Evolutionary conservation across 1,284 basidiomycete genomes (phyloP).

Genomic region (Leucoagaricus sp.): DNA sequence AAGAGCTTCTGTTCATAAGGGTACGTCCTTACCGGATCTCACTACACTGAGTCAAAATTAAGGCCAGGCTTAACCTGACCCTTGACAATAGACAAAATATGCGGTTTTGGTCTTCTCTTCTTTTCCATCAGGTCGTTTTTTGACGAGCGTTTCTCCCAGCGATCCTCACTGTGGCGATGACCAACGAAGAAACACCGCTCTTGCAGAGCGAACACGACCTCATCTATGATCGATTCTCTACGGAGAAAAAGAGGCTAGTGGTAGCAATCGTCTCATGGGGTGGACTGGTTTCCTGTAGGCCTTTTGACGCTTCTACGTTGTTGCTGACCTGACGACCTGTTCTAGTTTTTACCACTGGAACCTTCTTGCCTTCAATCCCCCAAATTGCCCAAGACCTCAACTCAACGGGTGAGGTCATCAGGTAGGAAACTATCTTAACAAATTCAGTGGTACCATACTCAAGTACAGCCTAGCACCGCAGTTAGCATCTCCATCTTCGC

Average conservation of each 20-base stretch:
- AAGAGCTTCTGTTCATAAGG: too few species aligned
- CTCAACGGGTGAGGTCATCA: slow-evolving; percentile 12
- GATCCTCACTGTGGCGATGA: not conserved
- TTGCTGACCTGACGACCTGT: not conserved
- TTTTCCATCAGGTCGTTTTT: too few species aligned
- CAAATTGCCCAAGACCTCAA: slow-evolving; percentile 46
- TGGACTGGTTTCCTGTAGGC: slow-evolving; percentile 13
- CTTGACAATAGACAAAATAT: too few species aligned
- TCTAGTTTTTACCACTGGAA: slow-evolving; percentile 65
- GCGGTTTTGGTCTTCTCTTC: too few species aligned
- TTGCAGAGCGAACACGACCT: slow-evolving; percentile 5
- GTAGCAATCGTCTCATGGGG: slow-evolving; percentile 15
- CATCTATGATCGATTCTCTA: slow-evolving; percentile 11
- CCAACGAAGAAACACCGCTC: slow-evolving; percentile 15
- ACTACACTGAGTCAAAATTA: too few species aligned
- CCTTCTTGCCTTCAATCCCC: slow-evolving; percentile 71
- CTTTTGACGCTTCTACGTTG: not conserved
- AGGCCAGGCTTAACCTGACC: too few species aligned
- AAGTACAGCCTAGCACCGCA: slow-evolving; percentile 23
- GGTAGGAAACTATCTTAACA: too few species aligned
- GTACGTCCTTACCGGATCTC: too few species aligned
- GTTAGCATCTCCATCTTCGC: slow-evolving; percentile 34
- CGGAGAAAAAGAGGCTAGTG: slow-evolving; percentile 4
- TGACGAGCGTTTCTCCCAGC: too few species aligned
- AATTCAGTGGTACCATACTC: too few species aligned